Conservation (phyloP, 495 filamentous ascomycete species). For the Neurospora tetraspora region DNA sequence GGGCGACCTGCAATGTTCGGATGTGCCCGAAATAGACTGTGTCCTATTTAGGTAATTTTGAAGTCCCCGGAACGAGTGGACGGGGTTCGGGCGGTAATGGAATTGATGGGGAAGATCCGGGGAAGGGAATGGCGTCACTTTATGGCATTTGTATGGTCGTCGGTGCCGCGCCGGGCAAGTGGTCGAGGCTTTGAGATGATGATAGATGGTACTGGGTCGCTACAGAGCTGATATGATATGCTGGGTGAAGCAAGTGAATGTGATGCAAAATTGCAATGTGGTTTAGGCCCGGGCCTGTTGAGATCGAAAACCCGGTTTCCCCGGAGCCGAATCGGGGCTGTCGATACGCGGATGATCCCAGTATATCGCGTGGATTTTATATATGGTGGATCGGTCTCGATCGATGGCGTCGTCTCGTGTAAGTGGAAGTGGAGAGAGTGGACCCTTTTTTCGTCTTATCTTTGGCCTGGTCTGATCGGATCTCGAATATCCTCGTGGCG, state of each 20-base stretch:
- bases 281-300: neutral
- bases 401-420: neutral
- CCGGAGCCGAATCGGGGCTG: neutral
- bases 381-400: neutral
- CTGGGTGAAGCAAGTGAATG: neutral
- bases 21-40: neutral
- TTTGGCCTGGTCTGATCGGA: neutral
- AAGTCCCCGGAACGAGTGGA: neutral
- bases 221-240: neutral
- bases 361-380: neutral
- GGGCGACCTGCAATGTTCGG: neutral
- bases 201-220: neutral
- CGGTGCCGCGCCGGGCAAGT: neutral
- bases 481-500: neutral
- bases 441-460: neutral
- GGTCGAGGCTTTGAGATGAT: neutral
- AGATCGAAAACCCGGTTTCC: neutral
- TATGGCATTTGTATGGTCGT: neutral
- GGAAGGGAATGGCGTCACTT: neutral
- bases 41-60: neutral
- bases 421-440: neutral
- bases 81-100: neutral
- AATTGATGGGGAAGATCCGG: neutral
- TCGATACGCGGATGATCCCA: neutral
- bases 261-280: neutral